phyloP scores from a whole-genome alignment of 345 rosid genomes.

The Syzygium jambos region DNA sequence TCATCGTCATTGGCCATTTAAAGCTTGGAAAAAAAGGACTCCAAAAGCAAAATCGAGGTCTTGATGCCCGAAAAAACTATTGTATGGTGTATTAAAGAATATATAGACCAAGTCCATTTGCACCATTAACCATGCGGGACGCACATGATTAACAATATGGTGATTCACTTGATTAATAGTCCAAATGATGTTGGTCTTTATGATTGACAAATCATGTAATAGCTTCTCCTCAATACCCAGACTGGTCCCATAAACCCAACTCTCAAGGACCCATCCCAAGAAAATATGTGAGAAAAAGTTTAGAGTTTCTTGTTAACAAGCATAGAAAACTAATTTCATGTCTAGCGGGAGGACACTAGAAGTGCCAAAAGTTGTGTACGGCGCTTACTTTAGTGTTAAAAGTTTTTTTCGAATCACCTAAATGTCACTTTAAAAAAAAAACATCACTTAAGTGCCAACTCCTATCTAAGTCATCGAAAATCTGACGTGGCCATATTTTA shows the following conservation, averaged over 20 bases:
- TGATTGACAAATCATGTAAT: not conserved
- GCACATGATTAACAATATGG: no score
- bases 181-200: not conserved
- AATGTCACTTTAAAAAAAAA: not conserved
- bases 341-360: no score
- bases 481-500: not conserved
- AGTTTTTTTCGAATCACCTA: not conserved
- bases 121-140: no score
- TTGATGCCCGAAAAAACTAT: no score
- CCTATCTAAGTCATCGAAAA: not conserved
- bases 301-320: not conserved
- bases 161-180: no score
- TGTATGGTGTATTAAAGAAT: no score
- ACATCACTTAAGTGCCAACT: not conserved
- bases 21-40: no score
- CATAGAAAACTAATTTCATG: not conserved
- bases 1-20: no score
- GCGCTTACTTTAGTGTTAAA: no score
- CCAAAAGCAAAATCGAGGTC: no score
- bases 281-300: not conserved
- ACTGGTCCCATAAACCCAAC: not conserved
- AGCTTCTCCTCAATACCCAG: not conserved
- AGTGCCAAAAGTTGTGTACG: no score
- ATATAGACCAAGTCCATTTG: no score
- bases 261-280: not conserved